Evolutionary conservation across 352 stramenopile species (phyloP).

Genomic region (Phytophthora tubulina): DNA sequence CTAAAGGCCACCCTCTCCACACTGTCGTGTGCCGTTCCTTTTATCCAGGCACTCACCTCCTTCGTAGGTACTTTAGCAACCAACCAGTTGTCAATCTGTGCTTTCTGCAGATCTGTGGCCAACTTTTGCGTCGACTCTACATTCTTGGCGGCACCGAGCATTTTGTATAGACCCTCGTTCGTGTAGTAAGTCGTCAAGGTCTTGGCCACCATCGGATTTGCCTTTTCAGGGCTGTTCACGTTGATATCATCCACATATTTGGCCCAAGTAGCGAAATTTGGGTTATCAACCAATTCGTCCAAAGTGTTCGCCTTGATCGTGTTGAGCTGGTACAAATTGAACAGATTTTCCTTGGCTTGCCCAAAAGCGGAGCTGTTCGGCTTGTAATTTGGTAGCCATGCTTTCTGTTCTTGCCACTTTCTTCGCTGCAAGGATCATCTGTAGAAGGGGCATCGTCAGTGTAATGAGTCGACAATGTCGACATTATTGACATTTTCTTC

Average conservation of each 20-base stretch:
- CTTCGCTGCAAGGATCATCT: conserved; percentile 17
- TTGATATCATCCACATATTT: conserved; percentile 18
- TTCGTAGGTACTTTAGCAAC: background rate
- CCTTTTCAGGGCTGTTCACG: conserved; percentile 7
- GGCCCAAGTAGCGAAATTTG: conserved; percentile 8
- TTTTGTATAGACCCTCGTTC: background rate
- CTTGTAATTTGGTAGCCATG: conserved; percentile 7
- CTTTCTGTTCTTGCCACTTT: background rate
- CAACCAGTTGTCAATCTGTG: conserved; percentile 17
- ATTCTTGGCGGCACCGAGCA: conserved; percentile 6
- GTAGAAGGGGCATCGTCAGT: background rate
- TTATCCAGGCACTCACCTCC: background rate
- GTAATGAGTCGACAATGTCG: background rate
- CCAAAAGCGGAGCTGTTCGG: conserved; percentile 10
- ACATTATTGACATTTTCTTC: conserved; percentile 1
- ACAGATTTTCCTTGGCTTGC: conserved; percentile 1
- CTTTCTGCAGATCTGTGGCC: conserved; percentile 10
- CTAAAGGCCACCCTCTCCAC: background rate
- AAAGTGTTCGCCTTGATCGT: background rate
- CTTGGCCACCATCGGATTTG: background rate
- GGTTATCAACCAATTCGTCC: background rate
- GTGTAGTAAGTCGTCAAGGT: conserved; percentile 14
- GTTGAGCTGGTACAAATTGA: background rate
- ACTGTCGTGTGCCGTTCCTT: background rate
- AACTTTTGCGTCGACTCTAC: background rate